Evolutionary conservation across 148 eudicot genomes (phyloP), one percentile per base, ranked within the genome.

Genomic region (Vaccinium darrowii): DNA sequence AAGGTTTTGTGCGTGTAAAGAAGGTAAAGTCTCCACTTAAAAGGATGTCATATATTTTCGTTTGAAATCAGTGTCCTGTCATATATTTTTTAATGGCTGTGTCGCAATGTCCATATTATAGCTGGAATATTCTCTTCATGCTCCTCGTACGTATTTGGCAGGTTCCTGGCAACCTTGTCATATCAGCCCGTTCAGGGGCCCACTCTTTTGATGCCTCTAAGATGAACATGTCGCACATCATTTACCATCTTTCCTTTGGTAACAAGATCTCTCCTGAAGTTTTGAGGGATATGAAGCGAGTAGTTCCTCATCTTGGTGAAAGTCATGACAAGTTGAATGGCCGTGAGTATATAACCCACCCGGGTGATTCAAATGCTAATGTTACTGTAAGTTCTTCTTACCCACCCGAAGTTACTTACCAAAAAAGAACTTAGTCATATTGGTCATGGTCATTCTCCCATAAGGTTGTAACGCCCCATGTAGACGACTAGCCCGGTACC

Each of bases 1-100:
- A 97, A 90, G 99, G 99, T 74, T 95, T 93, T 93, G 98, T 97
- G 86, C 95, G 94, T 84, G 98, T 94, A 83, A 97, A 97, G 90
- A 97, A 93, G 94, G 99, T 93, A 83, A 86, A 78, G 49, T 72
- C 47, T 87, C 21, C 33, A 72, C 60, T 53, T 76, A 43, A 43
- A 27, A 43, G 54, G 47, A 39, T 19, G 15, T 78, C 33, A 63
- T 49, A 27, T 62, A 49, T 47, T 65, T 78, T 84, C 4, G 16
- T 39, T 62, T 21, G 51, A 25, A 58, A 49, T 51, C 57, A 9
- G 30, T 52, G 76, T 52, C 51, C 57, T 65, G 5, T 36, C 51
- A 58, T 62, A 67, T 75, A 9, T 4, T 67, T 58, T 82, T 27
- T 16, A 10, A 36, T 33, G 18, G 15, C 51, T 5, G 19, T 73